phyloP scores from a whole-genome alignment of 2,329 filamentous ascomycete genomes.

The Pestalotiopsis sp. region DNA sequence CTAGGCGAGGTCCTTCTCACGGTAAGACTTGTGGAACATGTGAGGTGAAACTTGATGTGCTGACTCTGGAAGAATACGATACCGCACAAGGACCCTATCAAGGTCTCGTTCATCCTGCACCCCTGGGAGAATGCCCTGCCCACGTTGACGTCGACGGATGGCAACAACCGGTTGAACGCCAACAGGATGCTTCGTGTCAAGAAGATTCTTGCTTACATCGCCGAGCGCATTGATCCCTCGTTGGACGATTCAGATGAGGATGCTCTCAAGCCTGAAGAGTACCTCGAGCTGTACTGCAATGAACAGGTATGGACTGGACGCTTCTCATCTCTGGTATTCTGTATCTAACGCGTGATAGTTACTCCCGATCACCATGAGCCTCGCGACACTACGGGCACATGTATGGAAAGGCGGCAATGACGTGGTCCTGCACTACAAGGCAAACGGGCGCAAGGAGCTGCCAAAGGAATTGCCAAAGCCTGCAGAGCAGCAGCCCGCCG shows the following conservation, averaged over 20 bases:
- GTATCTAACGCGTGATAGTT: conserved; percentile 43
- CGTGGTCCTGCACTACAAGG: conserved; percentile 86
- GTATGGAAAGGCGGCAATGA: conserved; percentile 96
- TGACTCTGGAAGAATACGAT: conserved; percentile 65
- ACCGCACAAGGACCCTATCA: conserved; percentile 87
- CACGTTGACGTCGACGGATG: conserved; percentile 72
- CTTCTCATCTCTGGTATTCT: not conserved
- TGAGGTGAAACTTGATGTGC: not conserved
- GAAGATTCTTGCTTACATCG: conserved; percentile 91
- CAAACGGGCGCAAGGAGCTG: conserved; percentile 79
- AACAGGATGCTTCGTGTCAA: conserved; percentile 95
- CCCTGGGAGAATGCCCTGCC: conserved; percentile 78
- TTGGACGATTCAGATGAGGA: conserved; percentile 59
- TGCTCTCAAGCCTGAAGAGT: conserved; percentile 80
- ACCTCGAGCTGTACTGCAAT: conserved; percentile 93
- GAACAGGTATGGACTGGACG: conserved; percentile 68
- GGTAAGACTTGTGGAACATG: conserved; percentile 39
- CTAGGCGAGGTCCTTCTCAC: conserved; percentile 82
- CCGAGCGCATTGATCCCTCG: conserved; percentile 84
- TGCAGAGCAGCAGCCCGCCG: not conserved
- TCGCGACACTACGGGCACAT: conserved; percentile 90
- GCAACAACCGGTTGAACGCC: conserved; percentile 89
- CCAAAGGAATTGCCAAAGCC: conserved; percentile 33
- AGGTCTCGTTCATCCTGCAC: conserved; percentile 91
- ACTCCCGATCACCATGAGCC: conserved; percentile 80